A percentile compares a stretch with the other conserved stretches of the same genome.
Conservation (phyloP, 106 monocot species). For the Iris macrosiphon region DNA sequence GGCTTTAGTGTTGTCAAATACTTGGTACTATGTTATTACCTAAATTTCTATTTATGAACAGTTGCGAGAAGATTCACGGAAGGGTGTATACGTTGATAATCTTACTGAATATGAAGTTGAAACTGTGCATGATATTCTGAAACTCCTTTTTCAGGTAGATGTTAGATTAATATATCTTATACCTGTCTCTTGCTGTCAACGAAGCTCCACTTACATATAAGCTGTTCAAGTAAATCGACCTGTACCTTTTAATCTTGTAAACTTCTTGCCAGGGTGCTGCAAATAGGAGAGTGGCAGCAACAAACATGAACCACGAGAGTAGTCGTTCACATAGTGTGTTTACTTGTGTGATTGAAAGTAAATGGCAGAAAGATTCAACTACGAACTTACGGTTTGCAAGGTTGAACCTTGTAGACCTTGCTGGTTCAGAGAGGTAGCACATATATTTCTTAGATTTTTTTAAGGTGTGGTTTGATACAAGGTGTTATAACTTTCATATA, state of each 20-base stretch:
- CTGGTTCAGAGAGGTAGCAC: constrained; percentile 85
- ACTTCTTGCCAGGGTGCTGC: constrained; percentile 54
- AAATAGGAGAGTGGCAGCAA: constrained; percentile 90
- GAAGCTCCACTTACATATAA: too few species aligned
- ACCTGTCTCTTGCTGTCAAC: background rate
- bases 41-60: constrained; percentile 14
- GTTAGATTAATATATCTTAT: background rate
- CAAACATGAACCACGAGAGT: constrained; percentile 95
- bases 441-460: background rate
- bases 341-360: constrained; percentile 91
- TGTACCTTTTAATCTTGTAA: background rate
- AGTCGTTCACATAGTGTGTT: constrained; percentile 96
- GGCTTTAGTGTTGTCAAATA: background rate
- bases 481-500: background rate
- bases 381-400: constrained; percentile 77
- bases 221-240: background rate
- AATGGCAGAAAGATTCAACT: constrained; percentile 76
- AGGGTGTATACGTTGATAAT: constrained; percentile 92
- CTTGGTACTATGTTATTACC: background rate
- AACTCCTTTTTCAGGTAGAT: constrained; percentile 69
- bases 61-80: constrained; percentile 75
- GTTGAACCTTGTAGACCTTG: constrained; percentile 91
- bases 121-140: constrained; percentile 69
- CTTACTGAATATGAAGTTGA: constrained; percentile 82
- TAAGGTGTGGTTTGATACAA: background rate